These are phyloP conservation scores for Boeremia exigua DNA, from an alignment of 2,329 filamentous ascomycete genomes.

Conservation along the genomic window DNA sequence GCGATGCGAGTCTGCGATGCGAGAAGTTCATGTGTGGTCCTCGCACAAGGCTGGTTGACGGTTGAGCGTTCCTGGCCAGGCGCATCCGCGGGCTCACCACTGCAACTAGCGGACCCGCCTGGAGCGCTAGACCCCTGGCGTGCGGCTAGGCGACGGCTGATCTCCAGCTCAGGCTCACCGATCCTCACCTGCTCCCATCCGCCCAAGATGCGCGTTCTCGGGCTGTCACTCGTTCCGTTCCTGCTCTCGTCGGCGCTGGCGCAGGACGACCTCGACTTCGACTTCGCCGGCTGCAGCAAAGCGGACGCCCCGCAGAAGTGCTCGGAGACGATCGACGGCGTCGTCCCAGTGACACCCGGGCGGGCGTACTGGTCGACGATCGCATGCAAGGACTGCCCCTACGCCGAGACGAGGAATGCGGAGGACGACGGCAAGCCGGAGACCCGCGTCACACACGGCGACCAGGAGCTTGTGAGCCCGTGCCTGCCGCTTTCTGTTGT, in stretches of 20 bases:
- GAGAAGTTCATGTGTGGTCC: no score
- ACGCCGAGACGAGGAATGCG: constrained; percentile 11
- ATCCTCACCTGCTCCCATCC: constrained; percentile 10
- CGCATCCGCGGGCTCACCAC: background rate
- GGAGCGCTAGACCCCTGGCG: constrained; percentile 8
- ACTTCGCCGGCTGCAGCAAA: constrained; percentile 25
- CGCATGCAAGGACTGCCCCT: constrained; percentile 38
- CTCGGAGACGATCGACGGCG: constrained; percentile 28
- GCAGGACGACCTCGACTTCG: constrained; percentile 14
- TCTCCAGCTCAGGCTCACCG: constrained; percentile 8
- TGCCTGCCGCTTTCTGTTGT: background rate
- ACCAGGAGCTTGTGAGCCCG: constrained; percentile 37
- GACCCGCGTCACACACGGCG: constrained; percentile 18
- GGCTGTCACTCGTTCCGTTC: constrained; percentile 20
- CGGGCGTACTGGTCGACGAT: constrained; percentile 41
- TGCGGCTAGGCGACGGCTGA: constrained; percentile 4
- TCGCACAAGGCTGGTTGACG: no score
- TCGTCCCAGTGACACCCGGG: constrained; percentile 32
- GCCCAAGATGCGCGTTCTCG: constrained; percentile 16
- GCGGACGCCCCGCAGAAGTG: constrained; percentile 23
- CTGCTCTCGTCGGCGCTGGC: constrained; percentile 12
- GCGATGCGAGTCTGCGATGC: background rate
- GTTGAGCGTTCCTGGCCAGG: no score
- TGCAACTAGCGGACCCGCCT: constrained; percentile 3
- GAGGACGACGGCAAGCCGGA: constrained; percentile 2